Evolutionary conservation across 495 filamentous ascomycete genomes (phyloP).

Genomic region (Annulohypoxylon maeteangense): DNA sequence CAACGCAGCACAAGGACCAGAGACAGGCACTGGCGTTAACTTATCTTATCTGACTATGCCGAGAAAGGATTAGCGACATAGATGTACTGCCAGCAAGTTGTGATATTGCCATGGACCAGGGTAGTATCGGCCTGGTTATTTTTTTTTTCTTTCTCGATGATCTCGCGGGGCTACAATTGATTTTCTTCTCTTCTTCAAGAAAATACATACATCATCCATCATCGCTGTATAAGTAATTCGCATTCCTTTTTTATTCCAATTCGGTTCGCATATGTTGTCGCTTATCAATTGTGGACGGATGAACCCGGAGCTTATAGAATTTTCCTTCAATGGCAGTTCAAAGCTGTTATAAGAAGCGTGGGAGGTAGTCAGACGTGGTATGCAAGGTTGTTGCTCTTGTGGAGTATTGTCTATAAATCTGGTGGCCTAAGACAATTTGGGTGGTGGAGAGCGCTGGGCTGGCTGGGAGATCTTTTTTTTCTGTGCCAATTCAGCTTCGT

Average conservation of each 20-base stretch:
- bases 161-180: slow-evolving; percentile 37
- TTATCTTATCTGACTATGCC: slow-evolving; percentile 22
- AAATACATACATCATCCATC: slow-evolving; percentile 10
- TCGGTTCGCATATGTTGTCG: slow-evolving; percentile 21
- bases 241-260: slow-evolving; percentile 34
- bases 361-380: slow-evolving; percentile 33
- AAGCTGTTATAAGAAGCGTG: slow-evolving; percentile 22
- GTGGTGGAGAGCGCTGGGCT: slow-evolving; percentile 24
- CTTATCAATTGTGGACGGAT: slow-evolving; percentile 26
- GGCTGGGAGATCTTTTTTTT: slow-evolving; percentile 6
- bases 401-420: slow-evolving; percentile 19
- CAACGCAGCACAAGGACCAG: slow-evolving; percentile 40
- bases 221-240: slow-evolving; percentile 7
- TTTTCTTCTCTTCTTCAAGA: neutral
- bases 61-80: slow-evolving; percentile 24
- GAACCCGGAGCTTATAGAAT: slow-evolving; percentile 16
- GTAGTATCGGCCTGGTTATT: slow-evolving; percentile 33
- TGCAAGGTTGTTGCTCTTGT: slow-evolving; percentile 32
- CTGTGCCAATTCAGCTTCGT: slow-evolving; percentile 29
- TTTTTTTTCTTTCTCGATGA: slow-evolving; percentile 13
- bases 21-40: slow-evolving; percentile 22
- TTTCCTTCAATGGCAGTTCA: slow-evolving; percentile 34
- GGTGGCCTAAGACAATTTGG: slow-evolving; percentile 6
- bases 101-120: slow-evolving; percentile 28
- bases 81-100: slow-evolving; percentile 27